Evolutionary conservation across 108 stramenopile species (phyloP), one percentile per base, ranked within the genome.

Genomic region (Discostella pseudostelligera): DNA sequence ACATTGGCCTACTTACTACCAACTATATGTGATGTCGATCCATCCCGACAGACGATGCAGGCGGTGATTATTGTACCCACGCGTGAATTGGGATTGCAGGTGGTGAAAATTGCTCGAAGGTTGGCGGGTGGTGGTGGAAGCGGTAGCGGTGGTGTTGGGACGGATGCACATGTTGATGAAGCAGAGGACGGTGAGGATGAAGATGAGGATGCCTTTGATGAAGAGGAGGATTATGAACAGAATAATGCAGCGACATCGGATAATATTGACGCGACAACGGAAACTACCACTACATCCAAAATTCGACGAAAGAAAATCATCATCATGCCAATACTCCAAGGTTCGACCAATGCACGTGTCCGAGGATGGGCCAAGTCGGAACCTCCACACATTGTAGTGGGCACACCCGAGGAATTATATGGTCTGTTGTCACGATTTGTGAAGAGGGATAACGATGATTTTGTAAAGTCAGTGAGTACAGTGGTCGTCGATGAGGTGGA

Each of bases 401-500:
- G 71, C n/a, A 86, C 91, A 45, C 94, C 96, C 7, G 62, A 77
- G 16, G 89, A 88, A 58, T 67, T 97, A 13, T 93, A 89, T 0
- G 94, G 95, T 0, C 54, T 96, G 16, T 65, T 69, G 14, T 32
- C 32, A 32, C 32, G 32, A 32, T 32, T 32, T 32, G 32, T 32
- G 3, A 32, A 5, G 5, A 69, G 84, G 9, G 49, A 25, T 21
- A 21, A 21, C 0, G 16, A 16, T 4, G 12, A 24, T 11, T 0
- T 7, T 19, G 76, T 82, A 49, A 86, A 88, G 55, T 75, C 87
- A 39, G 84, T 96, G 37, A 64, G 79, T 29, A 82, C 78, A 39
- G 90, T 97, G 1, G 93, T 96, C 6, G 93, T 97, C 1, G 97
- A 97, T 81, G 97, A 97, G 71, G 95, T 95, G 1, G 92, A 95